Conservation (phyloP, 352 stramenopile species). For the Globisporangium emineosum region DNA sequence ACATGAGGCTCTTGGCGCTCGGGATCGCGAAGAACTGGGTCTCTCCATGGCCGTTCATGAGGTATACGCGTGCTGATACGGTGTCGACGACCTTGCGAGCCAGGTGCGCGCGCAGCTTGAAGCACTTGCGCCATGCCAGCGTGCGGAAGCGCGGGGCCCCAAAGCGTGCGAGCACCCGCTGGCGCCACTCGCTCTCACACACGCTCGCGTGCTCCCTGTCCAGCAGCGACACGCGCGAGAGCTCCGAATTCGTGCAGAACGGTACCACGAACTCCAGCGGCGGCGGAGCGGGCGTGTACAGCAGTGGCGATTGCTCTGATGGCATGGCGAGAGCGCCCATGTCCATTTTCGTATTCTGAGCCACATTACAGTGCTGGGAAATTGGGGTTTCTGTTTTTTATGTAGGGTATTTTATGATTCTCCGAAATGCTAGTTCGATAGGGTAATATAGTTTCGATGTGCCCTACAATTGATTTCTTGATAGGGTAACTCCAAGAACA, state of each 20-base stretch:
- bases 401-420: no score
- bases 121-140: slow-evolving; percentile 58
- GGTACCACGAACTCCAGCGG: slow-evolving; percentile 39
- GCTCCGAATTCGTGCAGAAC: slow-evolving; percentile 43
- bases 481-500: no score
- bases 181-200: slow-evolving; percentile 65
- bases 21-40: slow-evolving; percentile 63
- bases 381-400: not conserved
- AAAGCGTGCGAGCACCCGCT: slow-evolving; percentile 49
- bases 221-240: slow-evolving; percentile 45
- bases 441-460: not conserved
- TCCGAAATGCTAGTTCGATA: not conserved
- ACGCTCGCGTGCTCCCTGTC: slow-evolving; percentile 34
- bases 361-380: no score
- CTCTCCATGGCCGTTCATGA: slow-evolving; percentile 80
- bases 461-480: no score
- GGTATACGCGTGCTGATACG: slow-evolving; percentile 70
- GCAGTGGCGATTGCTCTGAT: not conserved
- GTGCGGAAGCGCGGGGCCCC: slow-evolving; percentile 51
- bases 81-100: slow-evolving; percentile 50
- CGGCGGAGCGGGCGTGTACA: not conserved
- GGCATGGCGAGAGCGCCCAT: not conserved
- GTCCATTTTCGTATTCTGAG: not conserved
- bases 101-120: slow-evolving; percentile 63
- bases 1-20: slow-evolving; percentile 63